phyloP scores from a whole-genome alignment of 2,329 filamentous ascomycete genomes.

The Aspergillus sp. region DNA sequence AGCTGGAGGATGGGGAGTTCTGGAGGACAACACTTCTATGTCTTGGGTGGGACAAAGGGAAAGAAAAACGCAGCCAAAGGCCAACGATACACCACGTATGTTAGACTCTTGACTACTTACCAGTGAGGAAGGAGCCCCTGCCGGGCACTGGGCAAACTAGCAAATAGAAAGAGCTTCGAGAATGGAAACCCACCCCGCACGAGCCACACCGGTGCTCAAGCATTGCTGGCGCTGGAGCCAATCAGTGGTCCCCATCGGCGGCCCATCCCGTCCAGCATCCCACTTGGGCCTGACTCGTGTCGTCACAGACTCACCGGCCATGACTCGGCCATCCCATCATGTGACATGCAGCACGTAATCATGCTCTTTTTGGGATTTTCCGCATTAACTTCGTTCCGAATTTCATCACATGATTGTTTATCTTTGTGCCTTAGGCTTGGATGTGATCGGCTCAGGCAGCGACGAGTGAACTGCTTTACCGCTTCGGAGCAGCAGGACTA shows the following conservation, averaged over 20 bases:
- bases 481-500: neutral
- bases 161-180: neutral
- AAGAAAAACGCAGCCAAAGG: neutral
- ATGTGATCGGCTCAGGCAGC: conserved; percentile 17
- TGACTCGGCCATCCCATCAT: neutral
- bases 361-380: neutral
- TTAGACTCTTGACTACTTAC: neutral
- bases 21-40: neutral
- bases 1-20: neutral
- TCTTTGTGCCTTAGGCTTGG: no score
- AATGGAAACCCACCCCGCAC: conserved; percentile 17
- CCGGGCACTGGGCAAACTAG: neutral
- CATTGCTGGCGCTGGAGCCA: conserved; percentile 10
- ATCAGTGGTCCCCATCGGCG: conserved; percentile 14
- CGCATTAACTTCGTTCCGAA: neutral
- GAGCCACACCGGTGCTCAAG: conserved; percentile 15
- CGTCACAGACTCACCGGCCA: conserved; percentile 20
- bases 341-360: conserved; percentile 1
- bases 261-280: conserved; percentile 14
- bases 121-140: neutral
- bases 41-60: neutral
- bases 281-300: conserved; percentile 23
- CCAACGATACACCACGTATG: conserved; percentile 1
- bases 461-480: neutral
- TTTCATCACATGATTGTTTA: conserved; percentile 12